phyloP scores from a whole-genome alignment of 352 stramenopile species.

The Globisporangium nodosum region DNA sequence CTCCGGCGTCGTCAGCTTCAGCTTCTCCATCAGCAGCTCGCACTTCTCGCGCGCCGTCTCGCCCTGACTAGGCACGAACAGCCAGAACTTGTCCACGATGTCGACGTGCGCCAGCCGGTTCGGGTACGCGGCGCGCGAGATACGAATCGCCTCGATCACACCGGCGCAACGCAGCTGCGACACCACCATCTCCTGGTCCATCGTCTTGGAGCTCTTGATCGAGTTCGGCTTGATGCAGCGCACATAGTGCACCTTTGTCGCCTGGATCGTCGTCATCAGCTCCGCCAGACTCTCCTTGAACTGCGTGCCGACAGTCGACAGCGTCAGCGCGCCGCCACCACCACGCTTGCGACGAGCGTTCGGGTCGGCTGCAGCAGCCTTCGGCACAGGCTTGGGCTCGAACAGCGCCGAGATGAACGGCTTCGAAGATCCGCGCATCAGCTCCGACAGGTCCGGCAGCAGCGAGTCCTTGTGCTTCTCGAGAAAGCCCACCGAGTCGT shows the following conservation, averaged over 20 bases:
- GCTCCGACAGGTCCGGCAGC: slow-evolving; percentile 90
- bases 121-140: slow-evolving; percentile 96
- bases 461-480: slow-evolving; percentile 96
- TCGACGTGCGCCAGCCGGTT: slow-evolving; percentile 93
- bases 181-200: slow-evolving; percentile 92
- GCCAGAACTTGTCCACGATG: slow-evolving; percentile 78
- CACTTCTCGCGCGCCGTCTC: slow-evolving; percentile 62
- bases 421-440: slow-evolving; percentile 75
- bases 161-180: slow-evolving; percentile 97
- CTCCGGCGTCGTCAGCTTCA: slow-evolving; percentile 58
- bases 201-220: slow-evolving; percentile 86
- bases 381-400: slow-evolving; percentile 50
- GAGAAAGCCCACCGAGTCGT: slow-evolving; percentile 92
- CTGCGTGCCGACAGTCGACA: slow-evolving; percentile 81
- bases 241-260: slow-evolving; percentile 97
- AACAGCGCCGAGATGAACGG: slow-evolving; percentile 72
- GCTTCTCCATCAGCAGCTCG: slow-evolving; percentile 76
- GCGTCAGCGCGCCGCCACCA: slow-evolving; percentile 46
- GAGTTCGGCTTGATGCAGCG: slow-evolving; percentile 99
- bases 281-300: slow-evolving; percentile 93
- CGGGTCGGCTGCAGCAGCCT: slow-evolving; percentile 22
- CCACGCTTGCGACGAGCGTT: slow-evolving; percentile 45
- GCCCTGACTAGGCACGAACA: slow-evolving; percentile 67
- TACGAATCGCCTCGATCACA: slow-evolving; percentile 98
- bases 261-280: slow-evolving; percentile 94